Evolutionary conservation across 2,329 filamentous ascomycete genomes (phyloP).

Genomic region (Aspergillus viridinutans): DNA sequence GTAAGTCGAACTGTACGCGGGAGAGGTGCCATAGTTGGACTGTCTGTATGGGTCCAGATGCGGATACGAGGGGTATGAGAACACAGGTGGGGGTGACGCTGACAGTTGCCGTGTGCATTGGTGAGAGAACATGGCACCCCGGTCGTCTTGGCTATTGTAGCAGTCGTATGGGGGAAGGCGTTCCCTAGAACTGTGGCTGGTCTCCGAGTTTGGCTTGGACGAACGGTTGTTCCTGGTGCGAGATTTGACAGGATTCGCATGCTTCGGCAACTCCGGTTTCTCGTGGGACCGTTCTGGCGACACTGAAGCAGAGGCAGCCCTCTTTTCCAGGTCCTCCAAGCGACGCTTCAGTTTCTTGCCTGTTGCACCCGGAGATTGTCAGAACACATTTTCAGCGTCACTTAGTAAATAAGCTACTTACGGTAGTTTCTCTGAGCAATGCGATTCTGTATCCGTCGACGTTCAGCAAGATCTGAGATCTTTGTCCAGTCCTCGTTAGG

Average conservation of each 20-base stretch:
- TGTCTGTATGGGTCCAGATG: slow-evolving; percentile 42
- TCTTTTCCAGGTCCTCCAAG: slow-evolving; percentile 60
- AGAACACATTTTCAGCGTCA: not conserved
- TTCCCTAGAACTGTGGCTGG: slow-evolving; percentile 21
- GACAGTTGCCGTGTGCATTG: slow-evolving; percentile 58
- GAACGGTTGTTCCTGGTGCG: slow-evolving; percentile 22
- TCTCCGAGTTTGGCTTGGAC: slow-evolving; percentile 24
- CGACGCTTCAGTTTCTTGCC: slow-evolving; percentile 66
- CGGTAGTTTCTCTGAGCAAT: slow-evolving; percentile 98
- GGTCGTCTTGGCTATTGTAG: slow-evolving; percentile 43
- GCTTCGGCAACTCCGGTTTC: slow-evolving; percentile 43
- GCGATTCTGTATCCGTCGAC: slow-evolving; percentile 90
- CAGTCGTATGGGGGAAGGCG: slow-evolving; percentile 33
- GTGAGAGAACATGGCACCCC: slow-evolving; percentile 51
- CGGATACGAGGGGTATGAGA: slow-evolving; percentile 50
- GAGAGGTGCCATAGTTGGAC: slow-evolving; percentile 30
- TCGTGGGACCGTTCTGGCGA: slow-evolving; percentile 57
- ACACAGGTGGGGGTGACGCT: slow-evolving; percentile 54
- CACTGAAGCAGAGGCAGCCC: slow-evolving; percentile 57
- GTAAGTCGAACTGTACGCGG: slow-evolving; percentile 34
- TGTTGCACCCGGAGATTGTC: slow-evolving; percentile 17
- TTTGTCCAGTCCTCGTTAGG: slow-evolving; percentile 99
- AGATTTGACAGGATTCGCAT: slow-evolving; percentile 19
- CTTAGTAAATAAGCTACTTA: slow-evolving; percentile 46
- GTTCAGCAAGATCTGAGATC: slow-evolving; percentile 93